Base-by-base conservation (phyloP, 331 rosid genomes). In the Erythrophleum ivorense region DNA sequence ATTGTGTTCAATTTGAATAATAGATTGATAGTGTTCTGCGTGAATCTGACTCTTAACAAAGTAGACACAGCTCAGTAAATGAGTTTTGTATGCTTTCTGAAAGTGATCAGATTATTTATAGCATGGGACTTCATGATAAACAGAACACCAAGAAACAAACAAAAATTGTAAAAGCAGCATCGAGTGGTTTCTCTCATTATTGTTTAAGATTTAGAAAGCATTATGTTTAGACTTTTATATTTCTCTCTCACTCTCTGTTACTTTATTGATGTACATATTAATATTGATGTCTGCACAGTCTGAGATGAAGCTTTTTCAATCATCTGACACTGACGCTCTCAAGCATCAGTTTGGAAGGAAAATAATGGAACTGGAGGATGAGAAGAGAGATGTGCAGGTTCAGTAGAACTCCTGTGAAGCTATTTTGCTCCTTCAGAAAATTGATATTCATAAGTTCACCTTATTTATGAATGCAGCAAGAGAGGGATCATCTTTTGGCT, bases 331-430 rank as follows among this genome's bases (percentile, higher is more conserved):
- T 46, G 92, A 84, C 73, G 85, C 90, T 78, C 97, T 96, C 83
- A 96, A 96, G 87, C 99, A 96, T 50, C 99, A 91, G 87, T 96
- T 94, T 76, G 99, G 98, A 86, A 92, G 90, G 97, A 96, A 96
- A 89, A 89, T 96, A 55, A 82, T 83, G 90, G 99, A 94, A 80
- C 89, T 96, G 43, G 99, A 96, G 84, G 98, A 96, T 75, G 99
- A 96, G 89, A 96, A 96, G 86, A 91, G 88, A 91, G 71, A 82
- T 59, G 99, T 97, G 74, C 97, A 96, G 98, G 99, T 96, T 58
- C 69, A 49, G 66, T 73, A 81, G 41, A 76, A 81, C 66, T 70
- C 71, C 78, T 78, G 78, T 33, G 73, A 79, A 67, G 36, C 78
- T 83, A 70, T 74, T 13, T 66, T 57, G 52, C 70, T 59, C 46